Evolutionary conservation across 331 rosid genomes (phyloP).

Genomic region (Phaseolus coccineus): DNA sequence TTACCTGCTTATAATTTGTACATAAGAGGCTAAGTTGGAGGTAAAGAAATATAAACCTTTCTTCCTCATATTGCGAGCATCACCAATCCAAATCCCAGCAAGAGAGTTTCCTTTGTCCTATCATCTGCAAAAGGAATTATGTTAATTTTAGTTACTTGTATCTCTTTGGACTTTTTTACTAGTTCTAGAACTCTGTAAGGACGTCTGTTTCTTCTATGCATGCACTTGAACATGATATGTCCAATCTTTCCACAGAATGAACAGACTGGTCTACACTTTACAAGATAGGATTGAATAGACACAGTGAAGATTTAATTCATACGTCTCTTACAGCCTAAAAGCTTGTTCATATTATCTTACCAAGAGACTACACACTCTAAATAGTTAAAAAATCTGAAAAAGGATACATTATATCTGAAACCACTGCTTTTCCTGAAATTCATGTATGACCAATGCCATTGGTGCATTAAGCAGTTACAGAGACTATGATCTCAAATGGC

Average conservation of each 20-base stretch:
- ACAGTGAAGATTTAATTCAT: neutral
- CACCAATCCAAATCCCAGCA: neutral
- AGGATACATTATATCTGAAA: neutral
- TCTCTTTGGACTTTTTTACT: neutral
- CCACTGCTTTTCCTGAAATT: neutral
- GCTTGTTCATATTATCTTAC: neutral
- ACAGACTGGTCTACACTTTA: neutral
- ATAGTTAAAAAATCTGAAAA: neutral
- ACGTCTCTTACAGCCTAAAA: neutral
- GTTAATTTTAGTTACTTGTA: neutral
- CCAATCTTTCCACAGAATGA: neutral
- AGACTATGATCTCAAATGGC: neutral
- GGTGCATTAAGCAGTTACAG: neutral
- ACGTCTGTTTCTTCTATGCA: neutral
- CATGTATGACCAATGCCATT: neutral
- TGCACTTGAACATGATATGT: neutral
- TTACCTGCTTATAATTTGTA: neutral
- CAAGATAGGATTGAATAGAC: neutral
- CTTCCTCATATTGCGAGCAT: neutral
- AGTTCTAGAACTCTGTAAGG: neutral
- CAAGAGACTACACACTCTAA: neutral
- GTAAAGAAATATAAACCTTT: neutral
- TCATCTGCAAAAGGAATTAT: neutral
- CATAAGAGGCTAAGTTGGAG: neutral
- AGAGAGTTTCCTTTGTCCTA: neutral